These are phyloP conservation scores for Penicillium capsulatum DNA, from an alignment of 2,329 filamentous ascomycete species.

Conservation along the genomic window DNA sequence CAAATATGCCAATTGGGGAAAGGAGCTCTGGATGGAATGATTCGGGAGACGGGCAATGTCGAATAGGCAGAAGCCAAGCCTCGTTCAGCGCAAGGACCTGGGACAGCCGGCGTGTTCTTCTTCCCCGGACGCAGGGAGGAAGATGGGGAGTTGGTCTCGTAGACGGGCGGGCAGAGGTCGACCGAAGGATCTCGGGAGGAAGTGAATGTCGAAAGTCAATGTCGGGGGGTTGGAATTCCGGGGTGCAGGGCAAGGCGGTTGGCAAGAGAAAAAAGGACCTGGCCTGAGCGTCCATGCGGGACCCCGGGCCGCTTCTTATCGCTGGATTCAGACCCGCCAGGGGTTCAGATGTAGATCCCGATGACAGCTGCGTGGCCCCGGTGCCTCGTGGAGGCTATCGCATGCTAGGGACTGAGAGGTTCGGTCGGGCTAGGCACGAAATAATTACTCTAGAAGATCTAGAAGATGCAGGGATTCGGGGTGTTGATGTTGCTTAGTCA, in stretches of 20 bases:
- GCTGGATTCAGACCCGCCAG: slow-evolving; percentile 13
- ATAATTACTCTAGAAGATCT: not conserved
- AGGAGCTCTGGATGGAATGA: too few relatives aligned
- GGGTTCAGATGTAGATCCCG: slow-evolving; percentile 9
- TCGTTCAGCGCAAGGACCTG: slow-evolving; percentile 8
- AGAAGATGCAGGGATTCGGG: not conserved
- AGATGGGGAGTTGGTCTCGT: too few relatives aligned
- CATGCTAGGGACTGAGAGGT: not conserved
- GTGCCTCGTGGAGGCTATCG: not conserved
- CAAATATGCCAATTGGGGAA: too few relatives aligned
- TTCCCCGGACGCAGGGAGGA: too few relatives aligned
- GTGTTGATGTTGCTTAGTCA: slow-evolving; percentile 2
- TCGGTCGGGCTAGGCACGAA: too few relatives aligned
- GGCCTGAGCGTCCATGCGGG: slow-evolving; percentile 22
- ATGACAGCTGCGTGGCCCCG: slow-evolving; percentile 3
- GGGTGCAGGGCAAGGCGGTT: slow-evolving; percentile 1
- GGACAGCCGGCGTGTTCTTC: too few relatives aligned
- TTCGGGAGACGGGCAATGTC: slow-evolving; percentile 1
- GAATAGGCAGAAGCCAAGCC: slow-evolving; percentile 9
- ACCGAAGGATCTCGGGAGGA: too few relatives aligned
- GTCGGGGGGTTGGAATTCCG: not conserved
- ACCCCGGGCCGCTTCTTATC: slow-evolving; percentile 17
- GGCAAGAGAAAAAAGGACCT: slow-evolving; percentile 15
- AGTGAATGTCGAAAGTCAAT: too few relatives aligned
- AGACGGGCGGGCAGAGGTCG: too few relatives aligned